Evolutionary conservation across 306 rosid species (phyloP).

Genomic region (Quercus wislizeni): DNA sequence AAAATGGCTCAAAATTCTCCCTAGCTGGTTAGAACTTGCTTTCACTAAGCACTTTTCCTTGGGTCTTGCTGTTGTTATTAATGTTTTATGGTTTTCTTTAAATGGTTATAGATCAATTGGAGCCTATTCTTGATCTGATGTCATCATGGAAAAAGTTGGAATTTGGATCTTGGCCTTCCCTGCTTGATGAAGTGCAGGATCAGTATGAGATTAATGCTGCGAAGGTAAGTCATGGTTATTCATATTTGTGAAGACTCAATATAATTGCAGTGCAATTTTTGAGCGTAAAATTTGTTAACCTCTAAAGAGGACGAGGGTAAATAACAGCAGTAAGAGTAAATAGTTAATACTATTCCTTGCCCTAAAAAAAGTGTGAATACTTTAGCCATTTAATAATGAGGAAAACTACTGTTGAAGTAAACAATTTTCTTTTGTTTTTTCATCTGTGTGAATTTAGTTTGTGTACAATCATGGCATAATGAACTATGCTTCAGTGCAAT

Average conservation of each 20-base stretch:
- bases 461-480: neutral
- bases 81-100: conserved; percentile 16
- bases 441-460: neutral
- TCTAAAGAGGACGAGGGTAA: neutral
- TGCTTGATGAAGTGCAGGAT: conserved; percentile 79
- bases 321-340: neutral
- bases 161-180: conserved; percentile 72
- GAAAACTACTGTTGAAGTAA: neutral
- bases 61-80: neutral
- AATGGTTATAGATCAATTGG: conserved; percentile 56
- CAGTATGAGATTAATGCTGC: conserved; percentile 71
- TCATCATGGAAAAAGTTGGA: conserved; percentile 79
- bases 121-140: conserved; percentile 46
- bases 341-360: no score
- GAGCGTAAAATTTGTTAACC: neutral
- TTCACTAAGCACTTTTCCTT: neutral
- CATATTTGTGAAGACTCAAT: conserved; percentile 1
- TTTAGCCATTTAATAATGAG: neutral
- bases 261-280: neutral
- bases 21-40: conserved; percentile 47
- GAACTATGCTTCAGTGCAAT: neutral
- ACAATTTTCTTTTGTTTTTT: neutral
- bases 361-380: no score
- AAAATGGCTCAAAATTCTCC: conserved; percentile 59
- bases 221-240: conserved; percentile 45